Conservation (phyloP, 225 moss, liverwort and hornwort genomes). For the Sphagnum tenellum region DNA sequence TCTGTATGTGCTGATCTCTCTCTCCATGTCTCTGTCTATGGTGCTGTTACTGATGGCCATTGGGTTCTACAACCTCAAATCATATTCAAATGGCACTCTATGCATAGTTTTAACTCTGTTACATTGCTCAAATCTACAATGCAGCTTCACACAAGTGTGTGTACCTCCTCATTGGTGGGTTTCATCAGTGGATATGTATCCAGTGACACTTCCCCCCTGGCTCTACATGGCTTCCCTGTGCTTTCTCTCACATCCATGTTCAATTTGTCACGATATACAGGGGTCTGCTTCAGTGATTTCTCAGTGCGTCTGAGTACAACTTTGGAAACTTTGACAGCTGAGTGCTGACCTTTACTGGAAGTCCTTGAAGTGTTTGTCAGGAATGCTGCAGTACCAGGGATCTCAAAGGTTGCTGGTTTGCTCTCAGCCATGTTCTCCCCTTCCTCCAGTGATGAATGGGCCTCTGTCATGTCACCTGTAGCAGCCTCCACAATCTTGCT, state of each 20-base stretch:
- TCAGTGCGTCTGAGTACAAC: constrained; percentile 8
- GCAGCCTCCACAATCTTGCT: constrained; percentile 1
- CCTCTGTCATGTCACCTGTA: constrained; percentile 22
- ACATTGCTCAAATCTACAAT: no score
- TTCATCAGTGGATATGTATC: constrained; percentile 24
- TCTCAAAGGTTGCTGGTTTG: background rate
- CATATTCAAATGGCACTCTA: no score
- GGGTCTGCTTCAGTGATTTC: constrained; percentile 22
- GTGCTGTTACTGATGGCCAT: no score
- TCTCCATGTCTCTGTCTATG: no score
- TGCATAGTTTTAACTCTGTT: no score
- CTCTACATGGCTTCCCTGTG: constrained; percentile 17
- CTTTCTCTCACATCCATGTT: constrained; percentile 24
- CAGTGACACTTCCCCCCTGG: constrained; percentile 28
- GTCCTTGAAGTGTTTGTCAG: background rate
- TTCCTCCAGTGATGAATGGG: constrained; percentile 12
- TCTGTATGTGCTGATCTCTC: no score
- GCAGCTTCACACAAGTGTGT: no score
- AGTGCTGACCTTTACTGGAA: background rate
- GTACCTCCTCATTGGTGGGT: constrained; percentile 37
- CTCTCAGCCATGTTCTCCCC: constrained; percentile 29
- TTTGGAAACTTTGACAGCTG: background rate
- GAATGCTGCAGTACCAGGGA: background rate
- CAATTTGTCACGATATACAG: constrained; percentile 27
- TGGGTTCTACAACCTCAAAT: no score